Evolutionary conservation across 345 rosid species (phyloP), one percentile per base, ranked within the genome.

Genomic region (Eucalyptus coolabah): DNA sequence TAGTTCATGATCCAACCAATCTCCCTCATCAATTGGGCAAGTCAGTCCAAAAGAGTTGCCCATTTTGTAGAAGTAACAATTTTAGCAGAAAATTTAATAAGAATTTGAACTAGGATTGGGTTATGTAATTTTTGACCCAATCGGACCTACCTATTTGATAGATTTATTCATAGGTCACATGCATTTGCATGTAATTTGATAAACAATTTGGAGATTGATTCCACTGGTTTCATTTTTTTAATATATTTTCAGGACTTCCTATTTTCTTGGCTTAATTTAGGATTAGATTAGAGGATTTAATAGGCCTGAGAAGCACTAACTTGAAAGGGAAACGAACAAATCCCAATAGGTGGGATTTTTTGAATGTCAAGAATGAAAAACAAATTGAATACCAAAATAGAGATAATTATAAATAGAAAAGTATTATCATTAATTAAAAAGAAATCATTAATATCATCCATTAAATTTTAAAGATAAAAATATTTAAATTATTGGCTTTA

Each of bases 81-180:
- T 18, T 72, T 17, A 32, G 42, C 6, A 69, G 40, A 69, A 32
- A 1, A 17, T 17, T 32, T 32, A 40, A 34, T 32, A 17, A 69
- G 13, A 69, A 32, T 32, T 17, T 19, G 7, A 69, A 69, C 4
- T 17, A 0, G 23, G 40, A 69, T 69, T 32, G 24, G 7, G 81
- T 69, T 9, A 21, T 34, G 3, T 4, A 16, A 67, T 67, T 8
- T 67, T 16, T 9, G 23, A 67, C 40, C 40, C 40, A 17, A 65
- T 3, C 2, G 0, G 11, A n/a, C 21, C 10, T 32, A 32, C 6
- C 6, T 0, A 1, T 65, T 65, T 67, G 11, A 8, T 3, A 5
- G 40, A 15, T 16, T 1, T 34, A 37, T 37, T 9, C 45, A 72
- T 0, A 19, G 6, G 26, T 37, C 82, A 9, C 45, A 3, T 10